These are phyloP conservation scores for Coemansia sp. DNA, from an alignment of 192 early-diverging fungal species.

Conservation along the genomic window DNA sequence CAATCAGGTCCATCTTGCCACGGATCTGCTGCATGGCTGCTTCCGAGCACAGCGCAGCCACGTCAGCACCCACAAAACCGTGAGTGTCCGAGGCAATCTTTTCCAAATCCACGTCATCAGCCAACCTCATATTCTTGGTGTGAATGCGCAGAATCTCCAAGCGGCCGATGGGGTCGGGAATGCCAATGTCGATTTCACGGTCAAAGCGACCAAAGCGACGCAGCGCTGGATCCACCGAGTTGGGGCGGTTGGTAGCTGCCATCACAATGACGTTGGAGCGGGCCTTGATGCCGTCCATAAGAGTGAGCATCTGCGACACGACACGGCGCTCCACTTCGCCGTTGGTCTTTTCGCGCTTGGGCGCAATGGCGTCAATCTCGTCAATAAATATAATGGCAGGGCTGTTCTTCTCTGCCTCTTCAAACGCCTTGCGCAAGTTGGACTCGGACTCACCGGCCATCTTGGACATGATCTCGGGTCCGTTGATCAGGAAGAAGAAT, in stretches of 20 bases:
- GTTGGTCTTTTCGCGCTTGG: slow-evolving; percentile 99
- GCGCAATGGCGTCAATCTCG: slow-evolving; percentile 98
- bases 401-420: slow-evolving; percentile 97
- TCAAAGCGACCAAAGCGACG: slow-evolving; percentile 99
- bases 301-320: slow-evolving; percentile 95
- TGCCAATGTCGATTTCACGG: slow-evolving; percentile 98
- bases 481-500: slow-evolving; percentile 99
- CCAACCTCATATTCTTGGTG: slow-evolving; percentile 99
- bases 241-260: slow-evolving; percentile 98
- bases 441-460: slow-evolving; percentile 99
- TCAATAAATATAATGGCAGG: slow-evolving; percentile 99
- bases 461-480: slow-evolving; percentile 99
- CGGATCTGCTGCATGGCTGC: slow-evolving; percentile 99
- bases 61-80: slow-evolving; percentile 95
- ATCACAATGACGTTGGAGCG: slow-evolving; percentile 98
- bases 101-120: slow-evolving; percentile 95
- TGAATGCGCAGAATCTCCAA: slow-evolving; percentile 98
- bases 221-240: slow-evolving; percentile 96
- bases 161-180: slow-evolving; percentile 96
- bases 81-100: slow-evolving; percentile 97
- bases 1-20: slow-evolving; percentile 99
- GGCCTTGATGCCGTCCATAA: slow-evolving; percentile 97
- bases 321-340: slow-evolving; percentile 98
- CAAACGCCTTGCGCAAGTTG: slow-evolving; percentile 97
- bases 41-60: slow-evolving; percentile 97